Evolutionary conservation across 1,139 yeast genomes (phyloP), one percentile per base, ranked within the genome.

Genomic region (Diutina sp.): DNA sequence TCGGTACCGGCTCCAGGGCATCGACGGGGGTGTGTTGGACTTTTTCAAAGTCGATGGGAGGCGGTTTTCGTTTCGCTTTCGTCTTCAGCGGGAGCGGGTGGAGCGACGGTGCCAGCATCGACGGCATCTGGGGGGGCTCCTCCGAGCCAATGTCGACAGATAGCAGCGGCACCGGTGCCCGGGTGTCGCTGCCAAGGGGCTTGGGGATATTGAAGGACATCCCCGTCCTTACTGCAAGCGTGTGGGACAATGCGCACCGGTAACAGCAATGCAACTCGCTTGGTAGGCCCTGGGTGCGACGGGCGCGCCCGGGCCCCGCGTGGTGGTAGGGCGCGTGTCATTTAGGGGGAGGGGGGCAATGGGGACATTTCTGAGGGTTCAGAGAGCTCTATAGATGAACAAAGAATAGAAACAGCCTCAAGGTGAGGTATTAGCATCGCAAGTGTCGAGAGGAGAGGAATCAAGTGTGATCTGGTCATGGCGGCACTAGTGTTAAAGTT

Each of bases 31-130:
- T n/a, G 3, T 29, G 21, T 9, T 48, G 35, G 44, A 47, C 51
- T 14, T 47, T 47, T 47, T 47, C 51, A 14, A 50, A 50, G 28
- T 50, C 53, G 44, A 50, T 50, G 21, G 53, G 53, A 14, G 53
- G 53, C 6, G 53, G 53, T 32, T 50, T 50, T 8, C 53, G 41
- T 11, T 14, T 29, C 8, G 53, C 41, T 18, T 16, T 38, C 18
- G 16, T 5, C 50, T 28, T 14, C 16, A 28, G 16, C n/a, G n/a
- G 30, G 50, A 21, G 30, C 25, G 30, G 30, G 30, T 25, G 50
- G 28, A 21, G 29, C 41, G 41, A 35, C 25, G 51, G 51, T 7
- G 32, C 51, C 38, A 28, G 35, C 18, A 28, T 29, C 28, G 41
- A 38, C 29, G 53, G 53, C 21, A 50, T 50, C 53, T 29, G 35